Percentiles rank a stretch among this genome's conserved stretches.
Conservation (phyloP, 257 asterid species). For the Solanum lycopersicoides region DNA sequence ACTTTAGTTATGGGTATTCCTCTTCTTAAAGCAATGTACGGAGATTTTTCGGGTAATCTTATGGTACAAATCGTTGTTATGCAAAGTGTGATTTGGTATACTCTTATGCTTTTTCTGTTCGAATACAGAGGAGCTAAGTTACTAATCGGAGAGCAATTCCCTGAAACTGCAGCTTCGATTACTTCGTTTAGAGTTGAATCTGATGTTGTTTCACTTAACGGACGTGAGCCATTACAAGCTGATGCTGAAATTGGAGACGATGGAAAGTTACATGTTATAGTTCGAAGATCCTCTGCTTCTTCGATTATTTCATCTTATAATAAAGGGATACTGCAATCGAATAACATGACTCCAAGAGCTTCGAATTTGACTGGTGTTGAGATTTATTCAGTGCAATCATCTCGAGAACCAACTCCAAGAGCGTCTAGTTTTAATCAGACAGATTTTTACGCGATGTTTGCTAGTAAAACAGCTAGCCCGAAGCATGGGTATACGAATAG, state of each 20-base stretch:
- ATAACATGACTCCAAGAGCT: conserved; percentile 61
- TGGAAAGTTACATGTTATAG: conserved; percentile 80
- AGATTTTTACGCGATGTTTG: conserved; percentile 83
- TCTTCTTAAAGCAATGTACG: conserved; percentile 77
- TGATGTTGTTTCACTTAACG: conserved; percentile 70
- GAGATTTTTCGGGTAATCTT: conserved; percentile 72
- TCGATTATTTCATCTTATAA: conserved; percentile 45
- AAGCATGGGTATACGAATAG: conserved; percentile 64
- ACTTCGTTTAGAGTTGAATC: conserved; percentile 76
- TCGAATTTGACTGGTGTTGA: conserved; percentile 82
- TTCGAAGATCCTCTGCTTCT: conserved; percentile 46
- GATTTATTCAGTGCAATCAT: conserved; percentile 83
- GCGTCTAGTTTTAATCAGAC: conserved; percentile 81
- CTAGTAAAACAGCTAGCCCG: conserved; percentile 70
- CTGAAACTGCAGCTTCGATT: conserved; percentile 77
- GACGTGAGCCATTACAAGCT: conserved; percentile 76
- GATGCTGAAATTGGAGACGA: conserved; percentile 89
- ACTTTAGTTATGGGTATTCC: conserved; percentile 96
- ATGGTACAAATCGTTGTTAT: conserved; percentile 93
- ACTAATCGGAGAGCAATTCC: conserved; percentile 70
- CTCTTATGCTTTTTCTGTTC: conserved; percentile 69
- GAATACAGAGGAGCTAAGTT: conserved; percentile 77
- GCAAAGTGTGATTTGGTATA: conserved; percentile 88
- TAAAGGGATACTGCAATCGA: conserved; percentile 27
- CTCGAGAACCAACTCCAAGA: conserved; percentile 80